These are phyloP conservation scores for Lignosus rhinocerotis DNA, from an alignment of 1,284 basidiomycete species.

Conservation along the genomic window DNA sequence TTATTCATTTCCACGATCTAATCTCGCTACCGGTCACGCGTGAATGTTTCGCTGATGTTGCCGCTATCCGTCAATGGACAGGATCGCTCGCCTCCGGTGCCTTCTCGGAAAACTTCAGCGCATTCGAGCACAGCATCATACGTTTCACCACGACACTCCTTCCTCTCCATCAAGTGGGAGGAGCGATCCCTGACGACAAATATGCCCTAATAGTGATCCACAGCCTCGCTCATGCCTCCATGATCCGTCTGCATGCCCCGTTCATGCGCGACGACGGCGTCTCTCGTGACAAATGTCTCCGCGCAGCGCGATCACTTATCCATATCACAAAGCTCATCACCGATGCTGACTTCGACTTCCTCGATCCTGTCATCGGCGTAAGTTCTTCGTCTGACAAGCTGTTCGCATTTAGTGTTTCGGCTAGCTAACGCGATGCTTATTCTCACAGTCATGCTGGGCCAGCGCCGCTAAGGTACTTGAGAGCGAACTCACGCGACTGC, in stretches of 20 bases:
- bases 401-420: neutral
- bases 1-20: neutral
- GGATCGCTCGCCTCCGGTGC: constrained; percentile 42
- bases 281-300: constrained; percentile 64
- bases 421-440: constrained; percentile 2
- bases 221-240: constrained; percentile 66
- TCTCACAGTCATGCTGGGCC: constrained; percentile 66
- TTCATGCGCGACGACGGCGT: constrained; percentile 59
- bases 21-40: too few relatives aligned
- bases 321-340: constrained; percentile 59
- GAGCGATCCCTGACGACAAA: constrained; percentile 57
- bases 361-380: constrained; percentile 76
- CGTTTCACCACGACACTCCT: constrained; percentile 64
- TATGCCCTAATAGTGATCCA: constrained; percentile 60
- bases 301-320: constrained; percentile 57
- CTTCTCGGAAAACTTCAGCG: constrained; percentile 57
- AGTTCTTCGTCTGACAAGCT: constrained; percentile 30
- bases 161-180: constrained; percentile 63
- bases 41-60: constrained; percentile 7
- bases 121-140: constrained; percentile 60
- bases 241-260: constrained; percentile 63
- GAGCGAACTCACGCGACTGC: constrained; percentile 58
- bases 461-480: constrained; percentile 63
- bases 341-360: constrained; percentile 64
- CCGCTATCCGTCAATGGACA: constrained; percentile 28